Percentiles rank a stretch among this genome's conserved stretches.
Evolutionary conservation across 2,329 filamentous ascomycete genomes (phyloP).

Genomic region (Drechslerella coelobrocha): DNA sequence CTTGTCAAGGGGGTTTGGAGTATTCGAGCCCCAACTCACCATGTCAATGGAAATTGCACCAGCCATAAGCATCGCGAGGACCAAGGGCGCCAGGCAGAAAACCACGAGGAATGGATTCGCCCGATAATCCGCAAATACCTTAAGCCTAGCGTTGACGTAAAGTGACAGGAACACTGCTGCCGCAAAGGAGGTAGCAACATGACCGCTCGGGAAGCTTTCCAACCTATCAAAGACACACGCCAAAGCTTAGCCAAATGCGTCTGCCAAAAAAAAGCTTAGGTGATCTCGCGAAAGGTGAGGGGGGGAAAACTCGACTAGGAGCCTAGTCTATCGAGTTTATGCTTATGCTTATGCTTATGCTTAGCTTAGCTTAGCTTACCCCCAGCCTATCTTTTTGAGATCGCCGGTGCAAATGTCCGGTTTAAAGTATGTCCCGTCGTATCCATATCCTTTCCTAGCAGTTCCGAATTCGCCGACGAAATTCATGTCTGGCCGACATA

Average conservation of each 20-base stretch:
- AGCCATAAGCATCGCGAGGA: constrained; percentile 22
- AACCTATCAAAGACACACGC: constrained; percentile 18
- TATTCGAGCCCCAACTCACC: too few relatives aligned
- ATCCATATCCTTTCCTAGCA: constrained; percentile 28
- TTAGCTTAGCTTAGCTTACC: constrained; percentile 29
- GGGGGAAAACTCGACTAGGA: too few relatives aligned
- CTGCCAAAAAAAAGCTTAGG: background rate
- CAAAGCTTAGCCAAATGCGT: too few relatives aligned
- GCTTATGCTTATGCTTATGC: too few relatives aligned
- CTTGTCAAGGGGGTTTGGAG: too few relatives aligned
- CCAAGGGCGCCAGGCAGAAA: constrained; percentile 23
- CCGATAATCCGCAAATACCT: constrained; percentile 32
- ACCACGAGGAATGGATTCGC: constrained; percentile 23
- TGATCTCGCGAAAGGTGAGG: too few relatives aligned
- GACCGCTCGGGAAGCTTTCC: constrained; percentile 39
- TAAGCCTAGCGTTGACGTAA: constrained; percentile 30
- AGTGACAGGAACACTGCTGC: constrained; percentile 32
- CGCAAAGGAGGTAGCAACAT: constrained; percentile 30
- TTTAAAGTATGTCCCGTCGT: constrained; percentile 27
- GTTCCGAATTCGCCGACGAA: constrained; percentile 13
- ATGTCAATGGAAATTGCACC: constrained; percentile 32
- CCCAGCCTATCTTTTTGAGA: constrained; percentile 34
- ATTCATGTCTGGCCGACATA: constrained; percentile 29
- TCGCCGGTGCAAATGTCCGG: constrained; percentile 41
- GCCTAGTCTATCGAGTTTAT: too few relatives aligned